Evolutionary conservation across 768 basidiomycete species (phyloP), one percentile per base, ranked within the genome.

Genomic region (Favolaschia claudopus): DNA sequence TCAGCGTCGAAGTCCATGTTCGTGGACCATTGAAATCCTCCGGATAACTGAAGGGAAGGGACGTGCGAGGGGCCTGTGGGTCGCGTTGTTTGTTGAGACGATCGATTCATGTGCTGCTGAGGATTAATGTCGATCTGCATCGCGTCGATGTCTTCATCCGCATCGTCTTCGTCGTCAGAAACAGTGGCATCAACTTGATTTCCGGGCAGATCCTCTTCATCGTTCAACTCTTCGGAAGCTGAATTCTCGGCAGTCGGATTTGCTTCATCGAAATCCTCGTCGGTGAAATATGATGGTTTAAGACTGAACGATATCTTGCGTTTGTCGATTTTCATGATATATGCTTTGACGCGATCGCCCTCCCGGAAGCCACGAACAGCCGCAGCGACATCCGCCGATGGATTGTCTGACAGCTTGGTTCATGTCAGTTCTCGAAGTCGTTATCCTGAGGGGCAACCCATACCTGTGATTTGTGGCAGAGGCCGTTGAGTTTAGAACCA

Each of bases 381-480:
- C 34, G 89, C 74, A 25, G 82, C 74, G 20, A 92, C 87, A 72
- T 96, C 93, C 5, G 91, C 91, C 28, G 90, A 85, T 61, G 86
- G 81, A 71, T 92, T 93, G 69, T 98, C 96, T 8, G 95, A 92
- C 38, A 99, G 81, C 95, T 97, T 62, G 31, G 20, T 36, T 45
- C 17, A n/a, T 37, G 19, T 39, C 46, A 28, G 25, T n/a, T n/a
- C 42, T 36, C 32, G 44, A 40, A 17, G 49, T 37, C 19, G 17
- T 28, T 29, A 22, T 31, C 28, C 46, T 29, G n/a, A 36, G 27
- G 70, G 25, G 5, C 3, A 6, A 6, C 24, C n/a, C 80, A 49
- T 66, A 90, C 94, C 83, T 99, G 85, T 10, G 93, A 93, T 73
- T 95, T 95, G 73, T 99, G 96, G 72, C 96, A 99, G 12, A 99